Conservation (phyloP, 1,284 basidiomycete genomes). For the Ustilago shanxiensis region DNA sequence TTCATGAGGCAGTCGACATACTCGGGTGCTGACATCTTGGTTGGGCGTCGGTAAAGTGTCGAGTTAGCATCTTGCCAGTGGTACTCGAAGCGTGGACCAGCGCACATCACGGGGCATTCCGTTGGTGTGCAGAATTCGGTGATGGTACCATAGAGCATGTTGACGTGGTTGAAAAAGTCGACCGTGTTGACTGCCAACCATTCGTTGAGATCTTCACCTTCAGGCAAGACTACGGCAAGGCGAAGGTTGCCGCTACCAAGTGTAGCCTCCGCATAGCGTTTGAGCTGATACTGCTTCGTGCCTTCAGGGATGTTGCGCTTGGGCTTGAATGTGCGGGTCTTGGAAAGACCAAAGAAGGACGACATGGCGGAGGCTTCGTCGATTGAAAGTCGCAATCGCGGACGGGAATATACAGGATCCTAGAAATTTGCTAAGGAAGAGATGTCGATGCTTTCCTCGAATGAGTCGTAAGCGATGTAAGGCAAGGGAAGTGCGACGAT, state of each 20-base stretch:
- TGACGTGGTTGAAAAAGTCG: conserved; percentile 70
- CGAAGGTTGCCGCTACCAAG: conserved; percentile 75
- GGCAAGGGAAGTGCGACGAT: neutral
- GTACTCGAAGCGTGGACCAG: conserved; percentile 96
- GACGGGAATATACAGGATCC: no score
- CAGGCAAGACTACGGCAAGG: conserved; percentile 65
- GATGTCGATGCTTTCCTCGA: neutral
- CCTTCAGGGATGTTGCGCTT: conserved; percentile 94
- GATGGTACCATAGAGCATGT: conserved; percentile 70
- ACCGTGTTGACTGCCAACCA: conserved; percentile 70
- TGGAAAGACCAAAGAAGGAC: conserved; percentile 71
- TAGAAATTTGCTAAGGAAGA: neutral
- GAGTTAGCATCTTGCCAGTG: conserved; percentile 87
- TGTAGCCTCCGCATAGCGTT: conserved; percentile 96
- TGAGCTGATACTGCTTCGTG: conserved; percentile 94
- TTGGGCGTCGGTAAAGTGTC: conserved; percentile 64
- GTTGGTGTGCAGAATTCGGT: conserved; percentile 68
- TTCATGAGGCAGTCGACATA: conserved; percentile 99
- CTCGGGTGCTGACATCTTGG: conserved; percentile 73
- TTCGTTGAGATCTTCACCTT: conserved; percentile 68
- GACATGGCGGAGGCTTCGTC: conserved; percentile 44
- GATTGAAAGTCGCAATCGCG: neutral
- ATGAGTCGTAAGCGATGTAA: neutral
- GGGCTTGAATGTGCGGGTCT: conserved; percentile 95
- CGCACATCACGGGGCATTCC: conserved; percentile 96